Evolutionary conservation across 306 rosid species (phyloP).

Genomic region (Abrus pulchellus): DNA sequence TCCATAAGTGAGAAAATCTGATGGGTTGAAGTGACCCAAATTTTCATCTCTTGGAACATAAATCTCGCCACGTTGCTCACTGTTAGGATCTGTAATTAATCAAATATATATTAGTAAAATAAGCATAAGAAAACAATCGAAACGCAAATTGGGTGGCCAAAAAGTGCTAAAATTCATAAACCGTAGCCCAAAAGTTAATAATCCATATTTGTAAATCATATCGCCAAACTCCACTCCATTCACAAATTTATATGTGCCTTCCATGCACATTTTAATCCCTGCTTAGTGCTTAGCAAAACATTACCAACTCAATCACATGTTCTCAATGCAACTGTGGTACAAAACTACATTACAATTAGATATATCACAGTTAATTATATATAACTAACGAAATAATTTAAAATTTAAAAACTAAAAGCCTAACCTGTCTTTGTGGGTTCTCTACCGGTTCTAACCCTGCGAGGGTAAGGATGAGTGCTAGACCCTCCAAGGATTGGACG

Average conservation of each 20-base stretch:
- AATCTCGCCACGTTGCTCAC: constrained; percentile 38
- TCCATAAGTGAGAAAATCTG: constrained; percentile 63
- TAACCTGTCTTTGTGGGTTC: constrained; percentile 50
- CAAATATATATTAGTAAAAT: not conserved
- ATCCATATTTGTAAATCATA: too few relatives aligned
- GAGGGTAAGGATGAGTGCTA: constrained; percentile 63
- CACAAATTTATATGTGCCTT: not conserved
- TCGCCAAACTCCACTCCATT: too few relatives aligned
- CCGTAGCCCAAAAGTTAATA: too few relatives aligned
- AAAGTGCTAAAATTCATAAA: too few relatives aligned
- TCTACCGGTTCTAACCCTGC: constrained; percentile 74
- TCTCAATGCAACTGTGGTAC: not conserved
- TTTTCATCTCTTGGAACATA: constrained; percentile 74
- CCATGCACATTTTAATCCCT: too few relatives aligned
- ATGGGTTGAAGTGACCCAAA: constrained; percentile 68
- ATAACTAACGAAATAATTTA: not conserved
- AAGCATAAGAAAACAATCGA: constrained; percentile 36
- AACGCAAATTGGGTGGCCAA: too few relatives aligned
- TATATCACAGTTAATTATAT: not conserved
- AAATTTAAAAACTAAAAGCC: not conserved
- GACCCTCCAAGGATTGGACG: constrained; percentile 54
- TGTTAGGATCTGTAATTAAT: constrained; percentile 52
- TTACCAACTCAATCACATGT: not conserved
- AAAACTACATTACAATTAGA: too few relatives aligned
- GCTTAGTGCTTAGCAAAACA: not conserved